These are phyloP conservation scores for Ogataea paradorogensis DNA, from an alignment of 805 yeast genomes.

Conservation along the genomic window DNA sequence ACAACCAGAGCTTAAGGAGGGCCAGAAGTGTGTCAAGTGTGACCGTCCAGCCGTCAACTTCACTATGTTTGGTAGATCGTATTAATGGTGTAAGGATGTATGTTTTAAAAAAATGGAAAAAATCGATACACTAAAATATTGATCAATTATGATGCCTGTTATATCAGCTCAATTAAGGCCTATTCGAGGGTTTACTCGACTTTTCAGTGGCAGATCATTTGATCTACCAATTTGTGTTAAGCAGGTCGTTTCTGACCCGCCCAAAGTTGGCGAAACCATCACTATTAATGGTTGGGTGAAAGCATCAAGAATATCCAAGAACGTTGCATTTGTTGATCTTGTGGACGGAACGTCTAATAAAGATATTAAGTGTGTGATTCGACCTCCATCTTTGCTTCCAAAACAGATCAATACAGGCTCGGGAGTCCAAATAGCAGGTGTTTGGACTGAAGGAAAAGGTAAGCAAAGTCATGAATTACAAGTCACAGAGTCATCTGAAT, in stretches of 20 bases:
- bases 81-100: constrained; percentile 40
- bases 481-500: constrained; percentile 29
- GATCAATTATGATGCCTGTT: constrained; percentile 1
- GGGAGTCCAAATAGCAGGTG: constrained; percentile 28
- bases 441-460: constrained; percentile 45
- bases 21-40: constrained; percentile 87
- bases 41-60: constrained; percentile 70
- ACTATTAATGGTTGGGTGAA: constrained; percentile 72
- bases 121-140: neutral
- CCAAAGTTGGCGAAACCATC: constrained; percentile 35
- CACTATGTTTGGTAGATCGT: constrained; percentile 97
- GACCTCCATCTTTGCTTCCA: constrained; percentile 35
- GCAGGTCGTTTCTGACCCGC: constrained; percentile 35
- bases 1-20: constrained; percentile 77
- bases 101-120: neutral
- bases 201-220: neutral
- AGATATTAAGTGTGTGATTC: constrained; percentile 55
- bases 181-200: neutral
- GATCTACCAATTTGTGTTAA: constrained; percentile 26
- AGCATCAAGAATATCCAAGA: constrained; percentile 69
- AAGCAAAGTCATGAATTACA: constrained; percentile 53
- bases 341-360: constrained; percentile 68
- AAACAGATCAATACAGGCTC: constrained; percentile 38
- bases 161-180: neutral
- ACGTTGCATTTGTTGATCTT: constrained; percentile 74